phyloP scores from a whole-genome alignment of 176 grass and related monocot species.

The Oryza longistaminata region DNA sequence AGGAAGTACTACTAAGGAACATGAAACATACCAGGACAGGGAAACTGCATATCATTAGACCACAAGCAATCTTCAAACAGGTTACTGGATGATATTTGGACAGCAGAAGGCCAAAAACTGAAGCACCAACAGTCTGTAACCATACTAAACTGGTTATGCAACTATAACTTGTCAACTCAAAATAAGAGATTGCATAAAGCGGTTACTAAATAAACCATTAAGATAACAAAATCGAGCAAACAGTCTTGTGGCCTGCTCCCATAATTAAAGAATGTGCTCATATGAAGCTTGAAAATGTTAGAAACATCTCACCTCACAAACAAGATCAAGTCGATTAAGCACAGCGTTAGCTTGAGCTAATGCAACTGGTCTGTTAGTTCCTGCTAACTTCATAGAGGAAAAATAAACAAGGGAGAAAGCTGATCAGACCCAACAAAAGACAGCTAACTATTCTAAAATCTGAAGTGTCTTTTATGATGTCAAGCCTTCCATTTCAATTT shows the following conservation, averaged over 20 bases:
- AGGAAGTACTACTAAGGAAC: not conserved
- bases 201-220: slow-evolving; percentile 10
- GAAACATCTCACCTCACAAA: slow-evolving; percentile 65
- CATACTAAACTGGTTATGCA: slow-evolving; percentile 33
- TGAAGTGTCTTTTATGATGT: not conserved
- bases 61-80: slow-evolving; percentile 80
- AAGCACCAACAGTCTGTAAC: slow-evolving; percentile 80
- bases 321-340: slow-evolving; percentile 89
- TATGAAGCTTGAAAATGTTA: slow-evolving; percentile 12
- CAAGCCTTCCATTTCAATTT: not conserved
- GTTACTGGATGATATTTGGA: slow-evolving; percentile 81
- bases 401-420: slow-evolving; percentile 36
- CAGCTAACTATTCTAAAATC: slow-evolving; percentile 24
- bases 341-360: slow-evolving; percentile 93
- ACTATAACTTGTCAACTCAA: slow-evolving; percentile 29
- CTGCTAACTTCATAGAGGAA: slow-evolving; percentile 82
- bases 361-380: slow-evolving; percentile 84
- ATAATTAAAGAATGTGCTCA: not conserved
- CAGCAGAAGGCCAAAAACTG: slow-evolving; percentile 83
- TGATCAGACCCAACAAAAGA: slow-evolving; percentile 19
- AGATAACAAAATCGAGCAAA: slow-evolving; percentile 11
- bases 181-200: slow-evolving; percentile 22
- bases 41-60: slow-evolving; percentile 77
- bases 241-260: not conserved
- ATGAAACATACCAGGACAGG: slow-evolving; percentile 75